Percentiles rank a stretch among this genome's conserved stretches.
Evolutionary conservation across 2,329 filamentous ascomycete genomes (phyloP).

Genomic region (Exophiala viscosa): DNA sequence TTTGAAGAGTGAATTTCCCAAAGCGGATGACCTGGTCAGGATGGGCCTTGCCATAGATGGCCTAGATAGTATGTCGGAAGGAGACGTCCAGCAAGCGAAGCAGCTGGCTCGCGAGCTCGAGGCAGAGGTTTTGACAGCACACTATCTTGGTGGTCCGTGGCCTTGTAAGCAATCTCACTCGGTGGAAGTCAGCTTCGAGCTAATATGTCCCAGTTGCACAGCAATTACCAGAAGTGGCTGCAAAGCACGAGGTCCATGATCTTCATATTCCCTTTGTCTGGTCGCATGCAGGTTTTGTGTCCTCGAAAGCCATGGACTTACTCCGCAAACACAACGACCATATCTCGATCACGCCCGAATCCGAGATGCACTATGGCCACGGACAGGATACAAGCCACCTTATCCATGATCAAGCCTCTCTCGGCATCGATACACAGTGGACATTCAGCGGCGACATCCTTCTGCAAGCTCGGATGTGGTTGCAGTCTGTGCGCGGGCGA

Average conservation of each 20-base stretch:
- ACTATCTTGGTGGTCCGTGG: not conserved
- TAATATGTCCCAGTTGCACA: not conserved
- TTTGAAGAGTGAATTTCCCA: not conserved
- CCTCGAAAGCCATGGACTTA: slow-evolving; percentile 35
- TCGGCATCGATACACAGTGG: slow-evolving; percentile 56
- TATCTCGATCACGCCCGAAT: slow-evolving; percentile 57
- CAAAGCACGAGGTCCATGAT: not conserved
- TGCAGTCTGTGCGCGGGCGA: slow-evolving; percentile 43
- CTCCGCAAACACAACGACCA: slow-evolving; percentile 51
- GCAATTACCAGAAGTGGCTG: not conserved
- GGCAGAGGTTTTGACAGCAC: not conserved
- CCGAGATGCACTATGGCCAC: slow-evolving; percentile 59
- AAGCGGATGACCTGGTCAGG: not conserved
- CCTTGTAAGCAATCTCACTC: not conserved
- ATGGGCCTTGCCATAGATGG: not conserved
- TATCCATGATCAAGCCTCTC: slow-evolving; percentile 49
- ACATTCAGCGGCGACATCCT: slow-evolving; percentile 51
- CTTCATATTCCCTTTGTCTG: not conserved
- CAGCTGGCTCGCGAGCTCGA: not conserved
- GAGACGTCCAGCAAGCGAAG: not conserved
- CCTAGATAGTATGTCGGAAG: not conserved
- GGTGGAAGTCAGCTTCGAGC: not conserved
- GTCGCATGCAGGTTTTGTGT: slow-evolving; percentile 5
- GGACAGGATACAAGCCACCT: slow-evolving; percentile 43
- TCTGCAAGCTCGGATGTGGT: slow-evolving; percentile 54